Conservation (phyloP, 2,329 filamentous ascomycete genomes). For the Aspergillus terreus region DNA sequence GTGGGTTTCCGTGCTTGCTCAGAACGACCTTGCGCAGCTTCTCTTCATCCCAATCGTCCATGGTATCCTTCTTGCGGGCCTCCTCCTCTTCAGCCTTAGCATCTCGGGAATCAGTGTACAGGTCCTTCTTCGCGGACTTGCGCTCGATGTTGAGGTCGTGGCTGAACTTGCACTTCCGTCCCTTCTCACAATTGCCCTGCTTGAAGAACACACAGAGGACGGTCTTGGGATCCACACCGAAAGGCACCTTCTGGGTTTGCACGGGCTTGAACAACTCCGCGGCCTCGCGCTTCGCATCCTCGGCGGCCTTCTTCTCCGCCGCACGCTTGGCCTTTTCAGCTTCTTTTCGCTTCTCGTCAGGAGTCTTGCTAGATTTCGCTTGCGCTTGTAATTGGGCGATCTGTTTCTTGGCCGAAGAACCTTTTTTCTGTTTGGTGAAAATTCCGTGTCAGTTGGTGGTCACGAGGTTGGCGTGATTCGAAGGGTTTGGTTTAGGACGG, state of each 20-base stretch:
- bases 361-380: slow-evolving; percentile 68
- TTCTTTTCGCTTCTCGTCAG: slow-evolving; percentile 80
- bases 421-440: slow-evolving; percentile 69
- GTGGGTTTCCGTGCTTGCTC: slow-evolving; percentile 96
- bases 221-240: slow-evolving; percentile 97
- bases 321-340: slow-evolving; percentile 64
- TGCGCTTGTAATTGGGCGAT: slow-evolving; percentile 80
- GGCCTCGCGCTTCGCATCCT: slow-evolving; percentile 75
- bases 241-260: slow-evolving; percentile 95
- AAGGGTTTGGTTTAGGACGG: background rate
- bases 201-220: slow-evolving; percentile 96
- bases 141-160: slow-evolving; percentile 87
- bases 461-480: slow-evolving; percentile 3
- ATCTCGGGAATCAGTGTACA: slow-evolving; percentile 81
- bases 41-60: slow-evolving; percentile 96
- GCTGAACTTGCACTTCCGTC: slow-evolving; percentile 95
- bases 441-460: slow-evolving; percentile 15
- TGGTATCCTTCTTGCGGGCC: slow-evolving; percentile 81
- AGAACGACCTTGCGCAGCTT: slow-evolving; percentile 86
- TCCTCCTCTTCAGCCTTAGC: slow-evolving; percentile 64
- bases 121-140: slow-evolving; percentile 85
- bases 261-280: slow-evolving; percentile 84
- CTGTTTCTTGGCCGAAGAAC: slow-evolving; percentile 80
- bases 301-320: slow-evolving; percentile 86
- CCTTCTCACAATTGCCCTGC: slow-evolving; percentile 96